Evolutionary conservation across 208 protist species (phyloP).

Genomic region (Acanthamoeba pearcei): DNA sequence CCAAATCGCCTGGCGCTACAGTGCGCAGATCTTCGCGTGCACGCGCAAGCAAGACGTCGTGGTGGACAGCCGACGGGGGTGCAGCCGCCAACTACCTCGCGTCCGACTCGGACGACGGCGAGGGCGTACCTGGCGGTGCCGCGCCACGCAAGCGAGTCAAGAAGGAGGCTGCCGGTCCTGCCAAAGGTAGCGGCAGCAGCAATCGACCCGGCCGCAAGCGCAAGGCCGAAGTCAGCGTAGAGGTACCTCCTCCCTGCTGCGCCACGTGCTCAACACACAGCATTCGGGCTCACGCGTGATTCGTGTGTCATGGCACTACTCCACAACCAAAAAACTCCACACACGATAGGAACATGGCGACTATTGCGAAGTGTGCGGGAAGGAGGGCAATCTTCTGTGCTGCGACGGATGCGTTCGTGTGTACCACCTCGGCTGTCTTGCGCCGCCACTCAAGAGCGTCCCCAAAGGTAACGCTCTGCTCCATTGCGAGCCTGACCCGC

Average conservation of each 20-base stretch:
- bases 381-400: slow-evolving; percentile 62
- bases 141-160: background rate
- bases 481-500: too few relatives aligned
- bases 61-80: background rate
- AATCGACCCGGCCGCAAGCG: background rate
- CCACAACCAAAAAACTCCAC: background rate
- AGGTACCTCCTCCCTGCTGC: background rate
- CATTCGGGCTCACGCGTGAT: too few relatives aligned
- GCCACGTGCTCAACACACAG: background rate
- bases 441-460: slow-evolving; percentile 46
- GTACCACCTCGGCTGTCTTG: slow-evolving; percentile 48
- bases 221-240: background rate
- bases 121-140: background rate
- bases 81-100: background rate
- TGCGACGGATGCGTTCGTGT: slow-evolving; percentile 47
- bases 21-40: background rate
- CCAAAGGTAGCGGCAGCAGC: background rate
- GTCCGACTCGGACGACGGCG: background rate
- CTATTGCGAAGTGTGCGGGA: slow-evolving; percentile 34
- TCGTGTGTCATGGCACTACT: background rate
- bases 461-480: slow-evolving; percentile 32
- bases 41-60: background rate
- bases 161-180: background rate
- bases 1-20: background rate
- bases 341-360: slow-evolving; percentile 55